Percentiles rank a stretch among this genome's conserved stretches.
These are phyloP conservation scores for Adansonia digitata DNA, from an alignment of 345 rosid species.

Conservation along the genomic window DNA sequence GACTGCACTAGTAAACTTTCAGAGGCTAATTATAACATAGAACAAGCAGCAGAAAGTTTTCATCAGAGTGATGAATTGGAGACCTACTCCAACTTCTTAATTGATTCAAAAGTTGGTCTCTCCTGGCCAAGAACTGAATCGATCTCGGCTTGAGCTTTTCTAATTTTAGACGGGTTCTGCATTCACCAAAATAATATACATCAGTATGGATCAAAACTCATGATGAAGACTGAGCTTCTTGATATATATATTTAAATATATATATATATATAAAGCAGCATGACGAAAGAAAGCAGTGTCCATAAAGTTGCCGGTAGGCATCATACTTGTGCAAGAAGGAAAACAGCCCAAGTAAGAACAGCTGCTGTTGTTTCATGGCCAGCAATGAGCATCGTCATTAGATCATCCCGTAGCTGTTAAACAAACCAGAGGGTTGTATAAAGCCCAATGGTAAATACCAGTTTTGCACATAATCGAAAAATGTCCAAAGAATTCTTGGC, in stretches of 20 bases:
- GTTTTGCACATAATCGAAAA: not conserved
- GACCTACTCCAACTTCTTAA: conserved; percentile 75
- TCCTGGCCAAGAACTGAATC: conserved; percentile 66
- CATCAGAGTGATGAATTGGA: conserved; percentile 5
- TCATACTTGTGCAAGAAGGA: conserved; percentile 80
- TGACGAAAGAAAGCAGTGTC: not conserved
- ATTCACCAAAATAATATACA: conserved; percentile 7
- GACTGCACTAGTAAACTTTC: not conserved
- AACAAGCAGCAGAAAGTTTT: not conserved
- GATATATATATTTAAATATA: no score
- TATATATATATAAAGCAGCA: not conserved
- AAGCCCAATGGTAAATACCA: not conserved
- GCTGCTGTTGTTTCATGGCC: conserved; percentile 98
- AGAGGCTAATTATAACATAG: not conserved
- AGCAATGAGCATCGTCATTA: conserved; percentile 92
- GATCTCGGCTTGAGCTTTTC: conserved; percentile 84
- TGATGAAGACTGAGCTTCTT: not conserved
- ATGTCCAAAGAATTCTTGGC: not conserved
- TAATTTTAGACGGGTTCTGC: conserved; percentile 76
- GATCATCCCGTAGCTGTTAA: conserved; percentile 82
- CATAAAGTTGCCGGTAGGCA: conserved; percentile 10
- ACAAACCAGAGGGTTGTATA: not conserved
- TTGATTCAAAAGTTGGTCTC: conserved; percentile 56
- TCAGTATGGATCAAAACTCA: not conserved
- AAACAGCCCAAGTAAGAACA: conserved; percentile 96